A percentile compares a stretch with the other conserved stretches of the same genome.
These are phyloP conservation scores for Sphaceloma murrayae DNA, from an alignment of 2,329 filamentous ascomycete species.

Conservation along the genomic window DNA sequence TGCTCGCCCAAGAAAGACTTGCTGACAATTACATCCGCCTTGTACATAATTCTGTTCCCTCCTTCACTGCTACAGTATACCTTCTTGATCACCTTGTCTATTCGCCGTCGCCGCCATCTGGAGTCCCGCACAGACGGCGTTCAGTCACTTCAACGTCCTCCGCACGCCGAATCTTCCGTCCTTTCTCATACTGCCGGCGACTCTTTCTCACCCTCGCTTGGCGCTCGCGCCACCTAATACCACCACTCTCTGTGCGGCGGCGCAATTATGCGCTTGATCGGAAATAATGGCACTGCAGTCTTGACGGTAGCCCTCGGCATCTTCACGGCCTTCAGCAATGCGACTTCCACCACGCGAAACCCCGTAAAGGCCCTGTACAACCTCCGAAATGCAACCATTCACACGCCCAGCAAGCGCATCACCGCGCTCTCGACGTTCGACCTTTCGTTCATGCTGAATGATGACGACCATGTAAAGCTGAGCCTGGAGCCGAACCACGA, in stretches of 20 bases:
- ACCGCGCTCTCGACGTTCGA: conserved; percentile 78
- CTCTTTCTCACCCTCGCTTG: conserved; percentile 1
- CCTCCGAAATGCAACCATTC: conserved; percentile 65
- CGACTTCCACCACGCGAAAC: conserved; percentile 58
- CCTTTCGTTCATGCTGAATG: conserved; percentile 63
- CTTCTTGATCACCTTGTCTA: no score
- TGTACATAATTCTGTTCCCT: no score
- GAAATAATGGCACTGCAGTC: conserved; percentile 20
- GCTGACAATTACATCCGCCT: no score
- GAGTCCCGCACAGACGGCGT: background rate
- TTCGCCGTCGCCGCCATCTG: no score
- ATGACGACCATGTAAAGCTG: conserved; percentile 63
- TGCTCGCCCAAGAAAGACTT: no score
- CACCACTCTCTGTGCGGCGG: background rate
- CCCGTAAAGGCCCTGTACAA: conserved; percentile 65
- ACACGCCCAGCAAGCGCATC: conserved; percentile 68
- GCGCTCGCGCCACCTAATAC: background rate
- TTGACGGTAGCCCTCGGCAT: conserved; percentile 15
- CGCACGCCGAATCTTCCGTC: background rate
- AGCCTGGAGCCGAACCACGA: conserved; percentile 84
- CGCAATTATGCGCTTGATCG: conserved; percentile 20
- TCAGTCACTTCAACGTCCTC: background rate
- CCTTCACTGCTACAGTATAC: no score
- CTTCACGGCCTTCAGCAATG: conserved; percentile 22
- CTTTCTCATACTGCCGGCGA: background rate